Evolutionary conservation across 2,329 filamentous ascomycete species (phyloP).

Genomic region (Diplodia scrobiculata): DNA sequence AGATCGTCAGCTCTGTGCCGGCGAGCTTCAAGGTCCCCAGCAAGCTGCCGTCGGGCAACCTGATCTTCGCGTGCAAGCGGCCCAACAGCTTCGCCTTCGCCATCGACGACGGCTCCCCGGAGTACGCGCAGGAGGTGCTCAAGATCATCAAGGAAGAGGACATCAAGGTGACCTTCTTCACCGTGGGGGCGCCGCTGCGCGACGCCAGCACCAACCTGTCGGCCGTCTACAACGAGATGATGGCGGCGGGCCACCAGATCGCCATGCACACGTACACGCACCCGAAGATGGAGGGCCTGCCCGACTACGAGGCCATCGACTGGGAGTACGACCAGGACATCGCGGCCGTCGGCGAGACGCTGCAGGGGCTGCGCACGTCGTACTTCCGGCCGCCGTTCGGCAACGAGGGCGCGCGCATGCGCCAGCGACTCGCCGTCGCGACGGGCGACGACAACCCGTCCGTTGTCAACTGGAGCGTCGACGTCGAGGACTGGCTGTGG

Average conservation of each 20-base stretch:
- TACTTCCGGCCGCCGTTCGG: constrained; percentile 74
- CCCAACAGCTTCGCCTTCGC: constrained; percentile 72
- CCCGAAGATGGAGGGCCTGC: constrained; percentile 64
- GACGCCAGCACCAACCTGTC: constrained; percentile 63
- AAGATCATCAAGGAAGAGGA: constrained; percentile 61
- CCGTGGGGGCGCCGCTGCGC: constrained; percentile 64
- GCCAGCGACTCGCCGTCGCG: constrained; percentile 60
- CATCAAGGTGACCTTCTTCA: constrained; percentile 72
- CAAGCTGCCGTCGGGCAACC: constrained; percentile 63
- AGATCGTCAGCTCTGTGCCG: constrained; percentile 62
- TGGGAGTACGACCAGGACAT: constrained; percentile 65
- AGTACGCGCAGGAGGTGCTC: constrained; percentile 62
- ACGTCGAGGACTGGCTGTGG: constrained; percentile 73
- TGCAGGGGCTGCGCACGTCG: constrained; percentile 41
- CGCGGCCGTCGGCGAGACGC: constrained; percentile 48
- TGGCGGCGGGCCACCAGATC: constrained; percentile 65
- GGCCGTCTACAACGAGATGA: constrained; percentile 65
- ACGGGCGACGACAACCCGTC: constrained; percentile 52
- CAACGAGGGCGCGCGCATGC: constrained; percentile 66
- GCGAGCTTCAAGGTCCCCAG: constrained; percentile 55
- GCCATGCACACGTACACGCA: constrained; percentile 70
- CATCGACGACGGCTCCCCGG: constrained; percentile 68
- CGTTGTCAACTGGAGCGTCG: constrained; percentile 69
- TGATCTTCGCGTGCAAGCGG: constrained; percentile 65
- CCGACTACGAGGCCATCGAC: constrained; percentile 58